Percentiles rank a stretch among this genome's conserved stretches.
These are phyloP conservation scores for Xylaria hypoxylon DNA, from an alignment of 2,329 filamentous ascomycete species.

Conservation along the genomic window DNA sequence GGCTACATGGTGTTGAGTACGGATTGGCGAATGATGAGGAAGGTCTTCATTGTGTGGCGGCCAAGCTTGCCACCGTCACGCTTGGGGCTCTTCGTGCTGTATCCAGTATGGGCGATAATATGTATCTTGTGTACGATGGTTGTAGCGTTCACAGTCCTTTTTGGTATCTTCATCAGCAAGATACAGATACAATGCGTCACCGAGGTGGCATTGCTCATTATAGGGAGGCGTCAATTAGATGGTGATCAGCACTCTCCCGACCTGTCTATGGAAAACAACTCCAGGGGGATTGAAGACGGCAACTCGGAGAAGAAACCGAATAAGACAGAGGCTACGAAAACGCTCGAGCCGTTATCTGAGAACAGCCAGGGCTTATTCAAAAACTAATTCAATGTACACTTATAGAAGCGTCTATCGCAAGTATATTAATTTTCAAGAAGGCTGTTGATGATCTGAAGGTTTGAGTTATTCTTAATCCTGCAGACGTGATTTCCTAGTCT, in stretches of 20 bases:
- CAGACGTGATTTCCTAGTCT: too few relatives aligned
- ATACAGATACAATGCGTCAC: neutral
- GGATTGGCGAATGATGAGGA: neutral
- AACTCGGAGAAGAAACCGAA: neutral
- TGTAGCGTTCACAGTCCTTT: neutral
- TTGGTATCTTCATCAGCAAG: neutral
- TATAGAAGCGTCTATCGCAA: neutral
- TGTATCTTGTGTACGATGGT: neutral
- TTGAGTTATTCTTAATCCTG: too few relatives aligned
- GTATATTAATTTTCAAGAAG: too few relatives aligned
- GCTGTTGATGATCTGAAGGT: too few relatives aligned
- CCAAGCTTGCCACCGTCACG: neutral
- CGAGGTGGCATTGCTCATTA: neutral
- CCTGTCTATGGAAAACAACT: neutral
- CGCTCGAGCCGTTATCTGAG: neutral
- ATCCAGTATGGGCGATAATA: neutral
- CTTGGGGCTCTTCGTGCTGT: neutral
- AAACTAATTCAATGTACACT: neutral
- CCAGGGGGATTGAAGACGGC: neutral
- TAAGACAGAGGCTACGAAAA: neutral
- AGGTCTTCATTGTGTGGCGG: neutral
- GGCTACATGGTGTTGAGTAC: slow-evolving; percentile 1
- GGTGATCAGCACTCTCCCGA: neutral
- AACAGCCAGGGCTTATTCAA: neutral
- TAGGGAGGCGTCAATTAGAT: neutral